Evolutionary conservation across 371 early-diverging fungal genomes (phyloP).

Genomic region (Syncephalastrum contaminatum): DNA sequence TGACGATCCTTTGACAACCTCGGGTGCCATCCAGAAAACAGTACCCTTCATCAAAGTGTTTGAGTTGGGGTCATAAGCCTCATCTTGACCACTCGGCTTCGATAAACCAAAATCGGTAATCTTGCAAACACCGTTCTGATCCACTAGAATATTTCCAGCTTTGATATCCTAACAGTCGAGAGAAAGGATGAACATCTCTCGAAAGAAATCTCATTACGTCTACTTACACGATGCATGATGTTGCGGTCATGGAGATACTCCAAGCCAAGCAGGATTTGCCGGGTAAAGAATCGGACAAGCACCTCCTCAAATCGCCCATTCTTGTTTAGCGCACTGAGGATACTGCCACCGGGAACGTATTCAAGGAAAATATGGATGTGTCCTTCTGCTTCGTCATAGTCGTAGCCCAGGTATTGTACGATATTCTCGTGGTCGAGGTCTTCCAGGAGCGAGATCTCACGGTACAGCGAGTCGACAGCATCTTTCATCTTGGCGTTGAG

Average conservation of each 20-base stretch:
- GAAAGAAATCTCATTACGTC: neutral
- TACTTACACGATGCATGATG: conserved; percentile 87
- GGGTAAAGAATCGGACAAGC: conserved; percentile 78
- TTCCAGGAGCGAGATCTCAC: conserved; percentile 42
- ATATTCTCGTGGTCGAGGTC: conserved; percentile 90
- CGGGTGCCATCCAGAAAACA: conserved; percentile 86
- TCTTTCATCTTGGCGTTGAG: conserved; percentile 34
- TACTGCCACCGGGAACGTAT: conserved; percentile 97
- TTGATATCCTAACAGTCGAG: conserved; percentile 75
- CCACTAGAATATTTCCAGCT: conserved; percentile 91
- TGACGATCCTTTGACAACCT: conserved; percentile 65
- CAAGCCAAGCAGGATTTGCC: conserved; percentile 92
- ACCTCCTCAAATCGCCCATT: conserved; percentile 85
- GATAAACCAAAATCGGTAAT: conserved; percentile 99
- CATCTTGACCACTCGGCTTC: conserved; percentile 68
- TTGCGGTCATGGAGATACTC: conserved; percentile 93
- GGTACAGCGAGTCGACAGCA: conserved; percentile 38
- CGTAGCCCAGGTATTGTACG: conserved; percentile 86
- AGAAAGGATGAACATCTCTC: neutral
- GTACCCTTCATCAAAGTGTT: conserved; percentile 46
- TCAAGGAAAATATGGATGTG: conserved; percentile 93
- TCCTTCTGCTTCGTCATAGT: conserved; percentile 58
- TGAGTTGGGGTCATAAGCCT: conserved; percentile 50
- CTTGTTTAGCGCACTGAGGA: conserved; percentile 77
- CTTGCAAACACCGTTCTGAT: conserved; percentile 87